A percentile compares a stretch with the other conserved stretches of the same genome.
Conservation (phyloP, 129 eudicot species). For the Centella asiatica region DNA sequence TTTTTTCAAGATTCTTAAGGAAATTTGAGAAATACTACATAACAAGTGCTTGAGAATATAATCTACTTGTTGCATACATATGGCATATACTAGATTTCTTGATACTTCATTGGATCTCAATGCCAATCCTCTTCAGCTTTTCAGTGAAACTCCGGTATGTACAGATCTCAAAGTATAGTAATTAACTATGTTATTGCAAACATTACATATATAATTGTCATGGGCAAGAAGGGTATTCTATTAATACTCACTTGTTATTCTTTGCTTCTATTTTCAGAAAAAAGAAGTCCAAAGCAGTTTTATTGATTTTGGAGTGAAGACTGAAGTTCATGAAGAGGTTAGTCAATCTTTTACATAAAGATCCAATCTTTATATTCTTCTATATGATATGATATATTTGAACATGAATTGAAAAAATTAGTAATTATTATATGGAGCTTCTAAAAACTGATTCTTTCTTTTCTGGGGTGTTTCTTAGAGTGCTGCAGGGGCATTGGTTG, state of each 20-base stretch:
- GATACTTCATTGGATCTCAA: conserved; percentile 83
- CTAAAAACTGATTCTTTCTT: not conserved
- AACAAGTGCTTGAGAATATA: too few relatives aligned
- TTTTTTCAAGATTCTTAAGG: too few relatives aligned
- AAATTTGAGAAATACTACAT: too few relatives aligned
- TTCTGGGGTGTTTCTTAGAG: not conserved
- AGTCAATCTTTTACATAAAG: not conserved
- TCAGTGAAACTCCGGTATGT: conserved; percentile 49
- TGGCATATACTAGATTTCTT: conserved; percentile 77
- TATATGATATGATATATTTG: too few relatives aligned
- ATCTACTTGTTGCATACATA: conserved; percentile 6
- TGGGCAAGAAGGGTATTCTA: too few relatives aligned
- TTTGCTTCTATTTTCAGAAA: conserved; percentile 35
- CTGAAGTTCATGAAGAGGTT: conserved; percentile 45
- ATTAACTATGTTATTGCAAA: not conserved
- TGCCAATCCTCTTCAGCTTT: conserved; percentile 42
- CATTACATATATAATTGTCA: too few relatives aligned
- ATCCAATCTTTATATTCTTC: not conserved
- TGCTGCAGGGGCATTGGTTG: conserved; percentile 12
- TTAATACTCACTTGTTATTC: not conserved
- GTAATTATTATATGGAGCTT: not conserved
- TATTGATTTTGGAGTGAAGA: conserved; percentile 48
- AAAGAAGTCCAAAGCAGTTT: conserved; percentile 48
- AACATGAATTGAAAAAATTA: too few relatives aligned
- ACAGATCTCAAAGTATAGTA: not conserved